Percentiles rank a stretch among this genome's conserved stretches.
phyloP scores from a whole-genome alignment of 495 filamentous ascomycete species.

The Hypoxylon fragiforme region DNA sequence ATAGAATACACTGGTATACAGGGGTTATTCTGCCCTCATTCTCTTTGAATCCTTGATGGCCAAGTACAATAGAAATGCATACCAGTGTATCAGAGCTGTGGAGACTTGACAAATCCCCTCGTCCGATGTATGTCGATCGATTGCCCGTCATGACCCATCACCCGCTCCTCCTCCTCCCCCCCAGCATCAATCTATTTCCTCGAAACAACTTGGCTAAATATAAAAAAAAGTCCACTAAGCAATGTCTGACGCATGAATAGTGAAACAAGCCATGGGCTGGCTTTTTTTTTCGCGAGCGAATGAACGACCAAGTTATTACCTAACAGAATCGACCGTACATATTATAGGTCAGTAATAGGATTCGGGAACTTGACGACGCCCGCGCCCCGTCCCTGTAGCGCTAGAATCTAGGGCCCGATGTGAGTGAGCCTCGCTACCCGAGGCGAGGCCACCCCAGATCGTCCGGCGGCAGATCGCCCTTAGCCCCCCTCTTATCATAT shows the following conservation, averaged over 20 bases:
- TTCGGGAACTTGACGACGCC: no score
- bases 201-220: background rate
- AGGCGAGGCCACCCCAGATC: background rate
- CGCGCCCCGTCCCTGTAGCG: no score
- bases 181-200: background rate
- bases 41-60: no score
- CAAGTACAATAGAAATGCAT: background rate
- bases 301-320: no score
- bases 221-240: no score
- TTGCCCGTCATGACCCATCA: background rate
- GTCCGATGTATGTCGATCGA: background rate
- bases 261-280: no score
- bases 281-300: no score
- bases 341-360: no score
- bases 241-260: no score
- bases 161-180: background rate
- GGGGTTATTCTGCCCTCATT: no score
- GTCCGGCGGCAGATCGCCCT: background rate
- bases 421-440: background rate
- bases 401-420: background rate
- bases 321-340: no score
- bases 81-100: background rate
- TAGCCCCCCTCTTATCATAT: background rate
- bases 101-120: background rate
- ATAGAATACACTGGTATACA: no score